A percentile compares a stretch with the other conserved stretches of the same genome.
phyloP scores from a whole-genome alignment of 2,329 filamentous ascomycete species.

The Diaporthe sp. region DNA sequence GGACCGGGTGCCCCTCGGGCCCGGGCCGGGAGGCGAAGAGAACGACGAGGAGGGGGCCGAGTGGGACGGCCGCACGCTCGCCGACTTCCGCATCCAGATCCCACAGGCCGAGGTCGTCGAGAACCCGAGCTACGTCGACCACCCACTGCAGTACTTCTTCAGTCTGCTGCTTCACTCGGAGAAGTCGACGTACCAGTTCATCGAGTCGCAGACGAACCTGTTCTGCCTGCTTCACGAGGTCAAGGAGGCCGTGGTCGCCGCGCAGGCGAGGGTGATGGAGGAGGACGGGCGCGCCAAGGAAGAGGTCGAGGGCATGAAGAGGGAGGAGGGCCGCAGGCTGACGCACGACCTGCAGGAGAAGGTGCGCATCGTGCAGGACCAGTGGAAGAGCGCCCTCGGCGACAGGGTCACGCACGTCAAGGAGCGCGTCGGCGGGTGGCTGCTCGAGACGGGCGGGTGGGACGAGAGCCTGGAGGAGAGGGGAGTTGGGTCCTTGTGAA shows the following conservation, averaged over 20 bases:
- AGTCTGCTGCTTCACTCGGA: slow-evolving; percentile 87
- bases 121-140: slow-evolving; percentile 83
- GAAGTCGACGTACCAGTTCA: slow-evolving; percentile 96
- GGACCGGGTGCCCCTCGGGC: slow-evolving; percentile 78
- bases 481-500: slow-evolving; percentile 57
- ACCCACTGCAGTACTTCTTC: slow-evolving; percentile 92
- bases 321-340: slow-evolving; percentile 77
- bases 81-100: slow-evolving; percentile 79
- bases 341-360: slow-evolving; percentile 94
- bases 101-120: slow-evolving; percentile 85
- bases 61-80: slow-evolving; percentile 48
- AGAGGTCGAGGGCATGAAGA: slow-evolving; percentile 69
- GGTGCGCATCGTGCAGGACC: slow-evolving; percentile 88
- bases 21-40: not conserved
- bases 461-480: slow-evolving; percentile 79
- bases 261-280: slow-evolving; percentile 76
- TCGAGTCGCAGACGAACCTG: slow-evolving; percentile 93
- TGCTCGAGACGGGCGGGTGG: slow-evolving; percentile 87
- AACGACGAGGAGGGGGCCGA: not conserved
- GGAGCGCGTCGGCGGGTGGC: slow-evolving; percentile 78
- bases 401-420: slow-evolving; percentile 80
- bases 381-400: slow-evolving; percentile 91
- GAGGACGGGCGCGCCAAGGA: slow-evolving; percentile 66
- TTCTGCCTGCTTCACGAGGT: slow-evolving; percentile 93
- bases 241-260: slow-evolving; percentile 80